Evolutionary conservation across 192 early-diverging fungal genomes (phyloP), one percentile per base, ranked within the genome.

Genomic region (Coemansia sp.): DNA sequence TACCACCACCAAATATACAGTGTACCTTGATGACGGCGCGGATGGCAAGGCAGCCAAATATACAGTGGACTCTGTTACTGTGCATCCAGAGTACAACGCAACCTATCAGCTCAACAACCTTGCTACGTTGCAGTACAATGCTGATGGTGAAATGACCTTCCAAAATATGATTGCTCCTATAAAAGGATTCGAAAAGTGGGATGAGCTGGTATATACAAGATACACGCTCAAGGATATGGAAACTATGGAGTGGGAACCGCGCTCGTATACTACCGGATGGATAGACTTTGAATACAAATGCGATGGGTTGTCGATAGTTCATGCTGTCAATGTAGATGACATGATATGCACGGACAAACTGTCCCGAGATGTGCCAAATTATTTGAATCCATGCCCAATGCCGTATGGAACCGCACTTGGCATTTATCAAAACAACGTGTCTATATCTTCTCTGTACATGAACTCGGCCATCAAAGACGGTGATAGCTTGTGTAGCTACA

Each of bases 81-180:
- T 62, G 3, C 39, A 62, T 19, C 52, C 44, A 21, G 38, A 45
- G 14, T 62, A 47, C n/a, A 49, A 54, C n/a, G 16, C 51, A 0
- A 28, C 50, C 12, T 45, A 30, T 11, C 23, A 36, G 19, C 39
- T 37, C 39, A 60, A 60, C 42, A 60, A 52, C 12, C 13, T 54
- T 1, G 51, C 52, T 10, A 21, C 40, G 16, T 36, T 62, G 20
- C 44, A 62, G 19, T 62, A 38, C 45, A 46, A 62, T 11, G 26
- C 50, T 1, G 16, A 53, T 14, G 35, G 52, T 33, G 30, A 35
- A 33, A n/a, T 21, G 18, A 47, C 19, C 1, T 54, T 31, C 0
- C 50, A 36, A 5, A 62, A 54, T 44, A 28, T 18, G 1, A 31
- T 60, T 10, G 13, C 42, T 44, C 42, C 42, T 14, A 44, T 15